These are phyloP conservation scores for Hypoxylon crocopeplum DNA, from an alignment of 495 filamentous ascomycete species.

Conservation along the genomic window DNA sequence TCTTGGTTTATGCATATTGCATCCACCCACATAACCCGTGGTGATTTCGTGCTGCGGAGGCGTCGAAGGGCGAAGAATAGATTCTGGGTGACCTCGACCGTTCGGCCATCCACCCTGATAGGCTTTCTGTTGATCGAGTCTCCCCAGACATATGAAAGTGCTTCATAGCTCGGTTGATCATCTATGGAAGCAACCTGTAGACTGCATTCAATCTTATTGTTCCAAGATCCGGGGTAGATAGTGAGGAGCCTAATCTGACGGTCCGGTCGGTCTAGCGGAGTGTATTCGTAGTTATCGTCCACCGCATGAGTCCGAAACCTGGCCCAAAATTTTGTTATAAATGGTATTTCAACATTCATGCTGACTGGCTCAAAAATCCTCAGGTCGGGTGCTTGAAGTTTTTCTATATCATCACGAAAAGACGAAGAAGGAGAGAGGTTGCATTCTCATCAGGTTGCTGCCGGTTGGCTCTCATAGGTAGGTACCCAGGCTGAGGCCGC, in stretches of 20 bases:
- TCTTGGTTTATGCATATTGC: slow-evolving; percentile 31
- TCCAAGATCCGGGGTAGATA: neutral
- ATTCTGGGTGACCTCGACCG: slow-evolving; percentile 24
- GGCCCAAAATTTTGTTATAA: neutral
- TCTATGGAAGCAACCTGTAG: neutral
- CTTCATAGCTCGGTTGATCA: neutral
- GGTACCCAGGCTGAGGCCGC: too few relatives aligned
- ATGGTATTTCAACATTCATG: too few relatives aligned
- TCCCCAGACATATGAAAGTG: slow-evolving; percentile 34
- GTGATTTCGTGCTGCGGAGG: neutral
- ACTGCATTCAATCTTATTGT: neutral
- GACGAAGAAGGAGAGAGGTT: neutral
- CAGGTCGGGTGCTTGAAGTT: too few relatives aligned
- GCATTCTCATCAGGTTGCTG: neutral
- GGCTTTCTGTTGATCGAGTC: too few relatives aligned
- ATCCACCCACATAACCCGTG: slow-evolving; percentile 7
- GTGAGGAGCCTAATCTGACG: neutral
- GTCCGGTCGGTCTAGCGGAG: neutral
- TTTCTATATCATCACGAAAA: neutral
- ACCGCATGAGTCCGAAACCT: neutral
- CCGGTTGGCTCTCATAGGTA: too few relatives aligned
- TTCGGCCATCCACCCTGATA: neutral
- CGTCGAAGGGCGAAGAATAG: slow-evolving; percentile 16
- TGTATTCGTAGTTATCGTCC: neutral
- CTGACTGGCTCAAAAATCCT: too few relatives aligned